phyloP scores from a whole-genome alignment of 1,284 basidiomycete genomes.

The Cryptococcus neoformans region DNA sequence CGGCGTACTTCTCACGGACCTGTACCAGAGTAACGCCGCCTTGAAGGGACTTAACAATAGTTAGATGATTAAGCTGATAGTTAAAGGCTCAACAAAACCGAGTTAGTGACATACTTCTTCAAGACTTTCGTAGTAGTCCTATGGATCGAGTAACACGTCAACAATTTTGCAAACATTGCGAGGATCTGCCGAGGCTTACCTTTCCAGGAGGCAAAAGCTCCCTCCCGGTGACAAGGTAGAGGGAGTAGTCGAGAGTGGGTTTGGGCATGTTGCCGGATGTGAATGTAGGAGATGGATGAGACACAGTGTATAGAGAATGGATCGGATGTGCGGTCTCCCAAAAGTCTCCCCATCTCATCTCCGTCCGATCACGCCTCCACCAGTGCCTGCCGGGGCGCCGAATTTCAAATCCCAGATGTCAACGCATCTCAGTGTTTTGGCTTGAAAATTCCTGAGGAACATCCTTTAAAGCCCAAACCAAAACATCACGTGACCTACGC shows the following conservation, averaged over 20 bases:
- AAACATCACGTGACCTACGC: too few species aligned
- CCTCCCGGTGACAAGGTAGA: constrained; percentile 84
- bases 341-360: too few species aligned
- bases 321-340: too few species aligned
- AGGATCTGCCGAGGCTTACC: constrained; percentile 49
- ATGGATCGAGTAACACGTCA: background rate
- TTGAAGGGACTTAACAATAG: constrained; percentile 59
- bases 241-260: constrained; percentile 61
- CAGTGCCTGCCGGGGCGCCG: too few species aligned
- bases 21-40: constrained; percentile 90
- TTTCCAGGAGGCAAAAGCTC: constrained; percentile 75
- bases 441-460: too few species aligned
- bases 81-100: background rate
- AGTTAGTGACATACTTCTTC: constrained; percentile 60
- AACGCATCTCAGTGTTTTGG: too few species aligned
- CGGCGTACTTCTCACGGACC: constrained; percentile 75
- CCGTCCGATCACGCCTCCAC: too few species aligned
- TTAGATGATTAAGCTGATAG: background rate
- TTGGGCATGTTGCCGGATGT: constrained; percentile 22
- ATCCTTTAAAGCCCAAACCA: too few species aligned
- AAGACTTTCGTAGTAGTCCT: constrained; percentile 73
- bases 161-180: background rate
- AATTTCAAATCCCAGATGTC: too few species aligned
- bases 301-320: too few species aligned
- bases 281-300: too few species aligned